Conservation (phyloP, 2,329 filamentous ascomycete genomes). For the Ploettnerulaceae sp. region DNA sequence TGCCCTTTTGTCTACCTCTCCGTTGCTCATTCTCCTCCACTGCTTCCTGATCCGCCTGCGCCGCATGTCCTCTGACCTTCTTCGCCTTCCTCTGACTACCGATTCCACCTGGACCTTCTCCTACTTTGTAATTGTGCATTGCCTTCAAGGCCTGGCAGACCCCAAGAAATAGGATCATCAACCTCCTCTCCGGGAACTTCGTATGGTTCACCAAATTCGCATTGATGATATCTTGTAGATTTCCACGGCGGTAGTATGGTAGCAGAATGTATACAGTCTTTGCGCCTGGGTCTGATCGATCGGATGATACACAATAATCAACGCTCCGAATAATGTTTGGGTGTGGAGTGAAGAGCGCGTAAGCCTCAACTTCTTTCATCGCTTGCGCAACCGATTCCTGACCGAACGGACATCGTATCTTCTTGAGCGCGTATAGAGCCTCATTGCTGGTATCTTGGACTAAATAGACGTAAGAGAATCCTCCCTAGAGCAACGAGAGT, state of each 20-base stretch:
- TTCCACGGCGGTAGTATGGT: slow-evolving; percentile 91
- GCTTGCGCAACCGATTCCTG: slow-evolving; percentile 93
- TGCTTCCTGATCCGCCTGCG: slow-evolving; percentile 40
- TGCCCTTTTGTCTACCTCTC: slow-evolving; percentile 40
- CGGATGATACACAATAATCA: slow-evolving; percentile 76
- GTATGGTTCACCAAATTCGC: slow-evolving; percentile 96
- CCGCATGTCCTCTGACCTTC: slow-evolving; percentile 34
- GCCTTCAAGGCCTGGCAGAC: slow-evolving; percentile 82
- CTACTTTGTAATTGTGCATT: slow-evolving; percentile 86
- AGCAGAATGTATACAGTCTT: slow-evolving; percentile 97
- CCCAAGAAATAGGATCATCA: slow-evolving; percentile 88
- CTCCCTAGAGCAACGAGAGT: slow-evolving; percentile 55
- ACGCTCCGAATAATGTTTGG: slow-evolving; percentile 82
- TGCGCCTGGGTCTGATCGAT: slow-evolving; percentile 60
- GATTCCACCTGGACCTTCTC: slow-evolving; percentile 49
- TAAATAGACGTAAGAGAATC: slow-evolving; percentile 98
- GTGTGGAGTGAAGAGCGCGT: slow-evolving; percentile 78
- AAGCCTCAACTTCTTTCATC: slow-evolving; percentile 95
- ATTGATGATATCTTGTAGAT: slow-evolving; percentile 97
- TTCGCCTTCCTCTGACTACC: slow-evolving; percentile 44
- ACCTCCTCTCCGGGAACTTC: slow-evolving; percentile 76
- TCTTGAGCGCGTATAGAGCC: slow-evolving; percentile 90
- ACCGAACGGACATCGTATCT: slow-evolving; percentile 97
- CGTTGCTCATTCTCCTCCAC: slow-evolving; percentile 35
- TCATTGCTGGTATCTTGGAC: slow-evolving; percentile 85